Percentiles rank a stretch among this genome's conserved stretches.
Evolutionary conservation across 805 yeast genomes (phyloP).

Genomic region (Pichia occidentalis): DNA sequence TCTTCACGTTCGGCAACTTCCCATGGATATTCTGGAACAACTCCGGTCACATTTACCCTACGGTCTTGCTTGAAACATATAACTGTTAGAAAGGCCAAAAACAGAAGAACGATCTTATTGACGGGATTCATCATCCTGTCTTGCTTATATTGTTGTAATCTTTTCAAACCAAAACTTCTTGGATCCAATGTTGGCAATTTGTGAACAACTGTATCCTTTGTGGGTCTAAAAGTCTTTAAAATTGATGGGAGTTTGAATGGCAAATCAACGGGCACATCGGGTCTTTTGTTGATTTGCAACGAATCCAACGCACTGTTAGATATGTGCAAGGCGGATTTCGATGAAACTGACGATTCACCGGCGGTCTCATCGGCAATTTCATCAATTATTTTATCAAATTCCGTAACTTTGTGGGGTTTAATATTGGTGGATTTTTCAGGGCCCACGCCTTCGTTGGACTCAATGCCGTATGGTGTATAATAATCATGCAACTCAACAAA

Average conservation of each 20-base stretch:
- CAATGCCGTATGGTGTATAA: conserved; percentile 12
- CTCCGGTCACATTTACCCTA: conserved; percentile 25
- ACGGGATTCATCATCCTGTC: conserved; percentile 52
- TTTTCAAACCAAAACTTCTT: conserved; percentile 31
- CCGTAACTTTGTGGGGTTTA: neutral
- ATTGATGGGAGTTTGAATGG: conserved; percentile 45
- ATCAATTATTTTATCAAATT: conserved; percentile 13
- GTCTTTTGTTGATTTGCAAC: conserved; percentile 11
- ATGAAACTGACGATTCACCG: conserved; percentile 6
- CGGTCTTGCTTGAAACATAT: conserved; percentile 52
- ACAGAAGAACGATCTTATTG: conserved; percentile 46
- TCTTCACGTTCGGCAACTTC: conserved; percentile 17
- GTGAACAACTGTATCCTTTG: conserved; percentile 25
- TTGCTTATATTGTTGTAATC: conserved; percentile 38
- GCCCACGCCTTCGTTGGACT: neutral
- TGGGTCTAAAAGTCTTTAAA: conserved; percentile 25
- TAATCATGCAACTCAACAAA: conserved; percentile 40
- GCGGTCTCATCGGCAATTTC: conserved; percentile 8
- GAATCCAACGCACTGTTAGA: conserved; percentile 10
- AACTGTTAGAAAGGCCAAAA: conserved; percentile 40
- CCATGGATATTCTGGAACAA: conserved; percentile 29
- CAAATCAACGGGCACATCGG: conserved; percentile 47
- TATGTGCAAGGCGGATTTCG: conserved; percentile 13
- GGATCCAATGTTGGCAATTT: conserved; percentile 35
- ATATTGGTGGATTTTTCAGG: neutral